Percentiles rank a stretch among this genome's conserved stretches.
phyloP scores from a whole-genome alignment of 1,284 basidiomycete genomes.

The Malassezia vespertilionis region DNA sequence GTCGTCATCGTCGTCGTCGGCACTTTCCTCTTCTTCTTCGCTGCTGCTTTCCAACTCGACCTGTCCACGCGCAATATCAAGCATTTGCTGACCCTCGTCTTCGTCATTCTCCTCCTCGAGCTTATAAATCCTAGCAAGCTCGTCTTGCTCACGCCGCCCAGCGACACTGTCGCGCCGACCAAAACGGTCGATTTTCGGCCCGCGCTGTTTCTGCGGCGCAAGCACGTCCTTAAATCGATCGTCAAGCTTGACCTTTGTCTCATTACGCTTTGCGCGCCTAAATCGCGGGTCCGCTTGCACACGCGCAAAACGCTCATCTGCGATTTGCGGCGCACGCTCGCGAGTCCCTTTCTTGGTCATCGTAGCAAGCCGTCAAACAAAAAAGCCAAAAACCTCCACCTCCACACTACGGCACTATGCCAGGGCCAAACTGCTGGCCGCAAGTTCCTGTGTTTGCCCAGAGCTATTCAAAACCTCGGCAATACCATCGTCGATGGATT shows the following conservation, averaged over 20 bases:
- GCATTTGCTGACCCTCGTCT: slow-evolving; percentile 21
- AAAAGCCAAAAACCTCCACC: background rate
- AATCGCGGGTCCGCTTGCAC: slow-evolving; percentile 88
- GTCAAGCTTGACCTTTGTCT: slow-evolving; percentile 76
- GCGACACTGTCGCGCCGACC: slow-evolving; percentile 48
- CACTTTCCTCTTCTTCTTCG: slow-evolving; percentile 20
- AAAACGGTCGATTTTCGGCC: slow-evolving; percentile 28
- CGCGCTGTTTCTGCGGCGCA: slow-evolving; percentile 42
- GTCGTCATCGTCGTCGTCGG: slow-evolving; percentile 57
- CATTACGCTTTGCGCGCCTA: slow-evolving; percentile 66
- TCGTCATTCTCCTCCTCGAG: slow-evolving; percentile 20
- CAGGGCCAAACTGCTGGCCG: slow-evolving; percentile 3
- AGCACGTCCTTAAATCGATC: slow-evolving; percentile 84
- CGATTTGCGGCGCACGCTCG: slow-evolving; percentile 19
- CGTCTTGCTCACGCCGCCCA: slow-evolving; percentile 48
- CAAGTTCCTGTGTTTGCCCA: slow-evolving; percentile 2
- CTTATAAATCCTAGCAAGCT: slow-evolving; percentile 11
- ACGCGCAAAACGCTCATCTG: slow-evolving; percentile 60
- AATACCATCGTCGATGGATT: background rate
- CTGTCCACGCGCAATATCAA: slow-evolving; percentile 78
- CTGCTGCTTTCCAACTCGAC: slow-evolving; percentile 33
- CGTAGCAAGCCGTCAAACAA: too few species aligned
- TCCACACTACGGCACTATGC: slow-evolving; percentile 5
- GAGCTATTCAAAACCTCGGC: slow-evolving; percentile 7
- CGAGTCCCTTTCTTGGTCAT: slow-evolving; percentile 1